Evolutionary conservation across 345 rosid genomes (phyloP).

Genomic region (Arabidopsis arenosa): DNA sequence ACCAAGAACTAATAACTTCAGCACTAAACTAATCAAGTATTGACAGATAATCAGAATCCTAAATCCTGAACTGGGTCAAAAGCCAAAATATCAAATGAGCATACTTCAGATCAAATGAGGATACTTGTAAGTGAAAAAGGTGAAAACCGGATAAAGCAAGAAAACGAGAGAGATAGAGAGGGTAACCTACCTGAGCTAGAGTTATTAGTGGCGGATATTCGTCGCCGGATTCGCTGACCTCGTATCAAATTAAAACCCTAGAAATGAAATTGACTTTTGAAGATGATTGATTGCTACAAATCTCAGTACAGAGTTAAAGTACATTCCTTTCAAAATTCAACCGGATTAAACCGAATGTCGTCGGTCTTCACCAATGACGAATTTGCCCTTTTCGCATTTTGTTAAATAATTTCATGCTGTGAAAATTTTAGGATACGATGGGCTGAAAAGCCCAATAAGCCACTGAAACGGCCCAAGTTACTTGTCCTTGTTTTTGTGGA

Average conservation of each 20-base stretch:
- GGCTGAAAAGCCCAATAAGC: no score
- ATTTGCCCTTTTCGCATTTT: background rate
- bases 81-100: background rate
- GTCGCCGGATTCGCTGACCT: slow-evolving; percentile 43
- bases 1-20: background rate
- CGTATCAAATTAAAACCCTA: slow-evolving; percentile 46
- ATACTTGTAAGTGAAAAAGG: slow-evolving; percentile 13
- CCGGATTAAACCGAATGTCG: slow-evolving; percentile 37
- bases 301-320: background rate
- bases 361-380: background rate
- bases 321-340: slow-evolving; percentile 26
- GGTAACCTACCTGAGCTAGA: slow-evolving; percentile 33
- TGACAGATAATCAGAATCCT: slow-evolving; percentile 15
- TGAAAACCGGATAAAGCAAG: background rate
- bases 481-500: background rate
- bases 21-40: slow-evolving; percentile 22
- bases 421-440: no score
- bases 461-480: no score
- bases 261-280: slow-evolving; percentile 42
- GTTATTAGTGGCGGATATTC: slow-evolving; percentile 26
- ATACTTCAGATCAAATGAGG: background rate
- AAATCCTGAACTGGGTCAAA: slow-evolving; percentile 22
- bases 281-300: slow-evolving; percentile 38
- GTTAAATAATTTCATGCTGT: no score
- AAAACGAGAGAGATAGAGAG: background rate